These are phyloP conservation scores for Spatholobus suberectus DNA, from an alignment of 306 rosid genomes.

Conservation along the genomic window DNA sequence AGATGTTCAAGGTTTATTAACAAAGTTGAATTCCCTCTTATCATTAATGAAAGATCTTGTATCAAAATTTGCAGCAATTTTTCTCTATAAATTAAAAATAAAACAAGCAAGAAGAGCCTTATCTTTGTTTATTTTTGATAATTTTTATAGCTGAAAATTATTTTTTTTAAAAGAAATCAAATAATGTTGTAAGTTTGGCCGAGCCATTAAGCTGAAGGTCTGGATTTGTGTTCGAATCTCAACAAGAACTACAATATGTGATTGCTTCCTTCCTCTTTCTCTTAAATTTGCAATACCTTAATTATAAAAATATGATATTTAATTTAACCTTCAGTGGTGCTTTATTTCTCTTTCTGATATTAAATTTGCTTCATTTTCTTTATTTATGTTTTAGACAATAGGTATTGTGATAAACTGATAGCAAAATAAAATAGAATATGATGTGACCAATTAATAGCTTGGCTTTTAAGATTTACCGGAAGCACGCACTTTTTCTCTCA, in stretches of 20 bases:
- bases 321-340: background rate
- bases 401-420: slow-evolving; percentile 10
- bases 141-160: background rate
- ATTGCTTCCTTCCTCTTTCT: background rate
- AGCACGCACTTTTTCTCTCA: background rate
- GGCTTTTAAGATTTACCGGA: background rate
- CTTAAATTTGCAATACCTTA: background rate
- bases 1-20: background rate
- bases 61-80: background rate
- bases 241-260: background rate
- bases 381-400: background rate
- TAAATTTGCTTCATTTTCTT: background rate
- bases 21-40: background rate
- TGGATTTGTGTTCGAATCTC: background rate
- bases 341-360: background rate
- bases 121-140: background rate
- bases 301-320: background rate
- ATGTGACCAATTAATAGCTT: background rate
- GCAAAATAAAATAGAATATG: background rate
- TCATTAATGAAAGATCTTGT: background rate
- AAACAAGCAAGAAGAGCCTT: background rate
- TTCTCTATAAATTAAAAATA: background rate
- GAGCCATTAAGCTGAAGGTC: background rate
- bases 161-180: background rate
- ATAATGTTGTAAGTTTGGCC: background rate